Evolutionary conservation across 2,329 filamentous ascomycete genomes (phyloP), one percentile per base, ranked within the genome.

Genomic region (Cladosporium sp.): DNA sequence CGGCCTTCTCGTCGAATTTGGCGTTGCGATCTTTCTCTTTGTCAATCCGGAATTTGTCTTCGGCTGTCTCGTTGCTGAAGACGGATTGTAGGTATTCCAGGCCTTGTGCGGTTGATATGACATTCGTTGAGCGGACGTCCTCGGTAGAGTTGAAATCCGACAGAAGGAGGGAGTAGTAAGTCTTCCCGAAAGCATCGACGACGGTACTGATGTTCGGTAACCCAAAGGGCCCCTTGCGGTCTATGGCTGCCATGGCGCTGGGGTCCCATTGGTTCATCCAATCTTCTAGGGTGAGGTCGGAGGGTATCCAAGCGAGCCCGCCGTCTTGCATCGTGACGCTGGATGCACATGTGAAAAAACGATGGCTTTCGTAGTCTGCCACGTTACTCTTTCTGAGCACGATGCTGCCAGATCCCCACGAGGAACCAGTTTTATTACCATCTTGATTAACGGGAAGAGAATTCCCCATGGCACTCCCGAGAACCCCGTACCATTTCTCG

Each of bases 101-200:
- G 3, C 36, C 36, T 12, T 30, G 15, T 8, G 18, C 16, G 9
- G 35, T 48, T 5, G 27, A 11, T 2, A 48, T 18, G 7, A 35
- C 45, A 12, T 48, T 48, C 7, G 36, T 40, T 2, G 11, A 12
- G 16, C 25, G 20, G 29, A 5, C 25, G 2, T 32, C 25, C 2
- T 33, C 18, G 1, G 29, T 38, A 13, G 38, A 20, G 7, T 32
- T 32, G 12, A 48, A 48, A 12, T 48, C 45, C 6, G 45, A 40
- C 11, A 48, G n/a, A 8, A 48, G 35, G 1, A 48, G 12, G 12
- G 45, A 48, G 19, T 48, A 48, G 36, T 48, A 48, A 13, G 45
- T n/a, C 7, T 40, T 40, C 3, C 15, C 29, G 36, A 48, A 48
- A 11, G 16, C 45, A 33, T 48, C 45, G 2, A 48, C 36, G 3